Conservation (phyloP, 2,329 filamentous ascomycete genomes). For the Aspergillus bombycis region DNA sequence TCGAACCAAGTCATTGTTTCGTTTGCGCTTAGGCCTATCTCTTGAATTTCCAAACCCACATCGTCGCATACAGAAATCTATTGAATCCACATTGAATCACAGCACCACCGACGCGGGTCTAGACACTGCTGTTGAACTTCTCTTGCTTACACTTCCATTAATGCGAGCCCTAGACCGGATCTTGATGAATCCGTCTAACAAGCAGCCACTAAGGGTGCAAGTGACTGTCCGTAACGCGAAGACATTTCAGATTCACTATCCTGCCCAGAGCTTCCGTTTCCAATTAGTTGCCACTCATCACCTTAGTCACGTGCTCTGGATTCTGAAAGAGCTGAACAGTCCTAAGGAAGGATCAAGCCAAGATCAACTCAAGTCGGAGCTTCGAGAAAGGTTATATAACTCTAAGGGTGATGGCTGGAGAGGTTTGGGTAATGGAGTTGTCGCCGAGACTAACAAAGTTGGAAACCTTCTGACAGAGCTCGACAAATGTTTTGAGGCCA, state of each 20-base stretch:
- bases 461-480: constrained; percentile 37
- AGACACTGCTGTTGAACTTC: constrained; percentile 33
- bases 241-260: constrained; percentile 41
- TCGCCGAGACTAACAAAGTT: constrained; percentile 37
- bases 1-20: constrained; percentile 30
- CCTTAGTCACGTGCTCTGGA: constrained; percentile 36
- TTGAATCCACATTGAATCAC: constrained; percentile 41
- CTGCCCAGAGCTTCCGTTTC: constrained; percentile 36
- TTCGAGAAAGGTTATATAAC: constrained; percentile 39
- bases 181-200: constrained; percentile 27
- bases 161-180: constrained; percentile 41
- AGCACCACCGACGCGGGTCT: constrained; percentile 33
- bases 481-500: constrained; percentile 31
- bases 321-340: constrained; percentile 35
- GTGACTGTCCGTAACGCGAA: constrained; percentile 41
- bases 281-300: constrained; percentile 33
- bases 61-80: constrained; percentile 44
- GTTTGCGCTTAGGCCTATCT: constrained; percentile 33
- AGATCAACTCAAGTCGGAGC: constrained; percentile 24
- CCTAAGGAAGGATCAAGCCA: constrained; percentile 18
- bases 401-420: constrained; percentile 44
- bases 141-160: constrained; percentile 42
- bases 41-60: constrained; percentile 43
- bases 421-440: constrained; percentile 42
- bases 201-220: constrained; percentile 31